Evolutionary conservation across 768 basidiomycete species (phyloP).

Genomic region (Sporobolomyces roseus): DNA sequence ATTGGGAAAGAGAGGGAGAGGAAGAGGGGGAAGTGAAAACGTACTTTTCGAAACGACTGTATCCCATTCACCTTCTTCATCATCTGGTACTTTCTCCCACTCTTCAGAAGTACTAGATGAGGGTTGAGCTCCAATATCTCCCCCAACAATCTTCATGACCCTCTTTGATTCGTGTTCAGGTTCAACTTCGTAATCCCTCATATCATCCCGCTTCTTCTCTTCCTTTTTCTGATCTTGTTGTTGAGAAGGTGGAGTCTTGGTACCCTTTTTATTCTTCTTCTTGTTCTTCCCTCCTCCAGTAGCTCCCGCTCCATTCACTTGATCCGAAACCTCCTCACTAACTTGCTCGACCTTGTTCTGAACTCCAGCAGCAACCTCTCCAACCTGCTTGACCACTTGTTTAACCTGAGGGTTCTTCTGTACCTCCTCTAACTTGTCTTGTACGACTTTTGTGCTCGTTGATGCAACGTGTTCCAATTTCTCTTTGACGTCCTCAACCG

Average conservation of each 20-base stretch:
- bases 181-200: conserved; percentile 32
- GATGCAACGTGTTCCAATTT: neutral
- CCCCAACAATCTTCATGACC: conserved; percentile 36
- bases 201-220: conserved; percentile 18
- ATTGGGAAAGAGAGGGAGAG: neutral
- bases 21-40: neutral
- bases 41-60: conserved; percentile 29
- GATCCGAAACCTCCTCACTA: neutral
- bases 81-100: no score
- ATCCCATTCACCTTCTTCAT: conserved; percentile 26
- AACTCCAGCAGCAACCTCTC: neutral
- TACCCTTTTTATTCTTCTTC: conserved; percentile 27
- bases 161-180: conserved; percentile 12
- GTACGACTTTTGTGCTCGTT: neutral
- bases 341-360: no score
- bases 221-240: neutral
- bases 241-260: conserved; percentile 14
- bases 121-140: conserved; percentile 24
- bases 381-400: neutral
- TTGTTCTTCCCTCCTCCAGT: conserved; percentile 8
- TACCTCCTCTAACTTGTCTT: neutral
- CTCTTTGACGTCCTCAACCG: neutral
- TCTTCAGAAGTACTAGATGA: no score
- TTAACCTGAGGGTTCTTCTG: neutral
- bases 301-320: neutral